Conservation (phyloP, 176 grass and related monocot genomes). For the Oryza glaberrima region DNA sequence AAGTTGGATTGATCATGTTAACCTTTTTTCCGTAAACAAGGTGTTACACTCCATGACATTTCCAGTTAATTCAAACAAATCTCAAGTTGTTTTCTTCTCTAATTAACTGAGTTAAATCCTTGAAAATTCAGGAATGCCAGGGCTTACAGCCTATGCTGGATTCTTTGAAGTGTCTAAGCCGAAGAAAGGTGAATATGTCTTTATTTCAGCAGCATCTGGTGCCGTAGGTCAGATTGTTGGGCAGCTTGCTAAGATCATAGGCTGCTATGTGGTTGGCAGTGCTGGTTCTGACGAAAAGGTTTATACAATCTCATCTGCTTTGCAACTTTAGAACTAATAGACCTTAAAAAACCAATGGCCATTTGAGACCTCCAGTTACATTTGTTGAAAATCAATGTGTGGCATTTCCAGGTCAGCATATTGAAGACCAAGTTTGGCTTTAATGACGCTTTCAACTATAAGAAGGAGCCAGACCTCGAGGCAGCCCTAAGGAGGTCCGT, state of each 20-base stretch:
- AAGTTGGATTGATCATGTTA: too few species aligned
- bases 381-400: neutral
- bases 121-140: conserved; percentile 41
- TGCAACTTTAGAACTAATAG: neutral
- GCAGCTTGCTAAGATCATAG: conserved; percentile 59
- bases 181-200: conserved; percentile 59
- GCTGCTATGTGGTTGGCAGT: conserved; percentile 60
- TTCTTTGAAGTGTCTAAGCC: conserved; percentile 54
- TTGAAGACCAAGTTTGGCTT: conserved; percentile 64
- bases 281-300: conserved; percentile 65
- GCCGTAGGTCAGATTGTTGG: conserved; percentile 66
- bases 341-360: too few species aligned
- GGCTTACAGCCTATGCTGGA: conserved; percentile 59
- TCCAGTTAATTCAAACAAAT: too few species aligned
- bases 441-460: conserved; percentile 75
- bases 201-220: conserved; percentile 54
- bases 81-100: neutral
- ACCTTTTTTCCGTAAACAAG: neutral
- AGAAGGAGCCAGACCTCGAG: conserved; percentile 51
- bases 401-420: conserved; percentile 42
- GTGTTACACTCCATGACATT: too few species aligned
- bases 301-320: neutral
- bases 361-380: too few species aligned
- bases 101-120: neutral
- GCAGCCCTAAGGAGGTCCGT: conserved; percentile 42